phyloP scores from a whole-genome alignment of 441 rosid species.

The Macaranga tanarius region DNA sequence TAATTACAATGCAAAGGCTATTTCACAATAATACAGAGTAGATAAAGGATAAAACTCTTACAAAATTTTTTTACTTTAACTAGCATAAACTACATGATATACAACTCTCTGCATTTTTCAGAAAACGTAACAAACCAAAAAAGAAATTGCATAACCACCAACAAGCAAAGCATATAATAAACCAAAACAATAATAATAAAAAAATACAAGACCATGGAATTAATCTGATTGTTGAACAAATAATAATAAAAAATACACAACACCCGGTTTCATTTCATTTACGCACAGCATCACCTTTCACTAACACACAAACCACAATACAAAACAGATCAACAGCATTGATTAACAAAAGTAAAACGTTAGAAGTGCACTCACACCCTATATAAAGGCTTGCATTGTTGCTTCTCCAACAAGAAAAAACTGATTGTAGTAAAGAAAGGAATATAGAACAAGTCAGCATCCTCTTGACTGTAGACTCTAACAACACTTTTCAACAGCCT shows the following conservation, averaged over 20 bases:
- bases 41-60: neutral
- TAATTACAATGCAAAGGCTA: no score
- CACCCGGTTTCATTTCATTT: neutral
- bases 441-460: constrained; percentile 79
- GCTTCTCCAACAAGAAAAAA: constrained; percentile 94
- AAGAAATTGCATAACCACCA: neutral
- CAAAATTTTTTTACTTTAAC: neutral
- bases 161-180: neutral
- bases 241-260: neutral
- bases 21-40: neutral
- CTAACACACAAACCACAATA: neutral
- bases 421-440: constrained; percentile 94
- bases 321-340: neutral
- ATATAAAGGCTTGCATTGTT: constrained; percentile 93
- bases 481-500: constrained; percentile 77
- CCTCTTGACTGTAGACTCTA: constrained; percentile 71
- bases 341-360: constrained; percentile 12
- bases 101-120: neutral
- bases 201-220: neutral
- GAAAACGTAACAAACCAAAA: no score
- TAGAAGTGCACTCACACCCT: constrained; percentile 94
- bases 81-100: neutral
- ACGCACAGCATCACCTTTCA: neutral
- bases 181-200: neutral
- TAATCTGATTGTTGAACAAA: no score